phyloP scores from a whole-genome alignment of 2,329 filamentous ascomycete species.

The Aspergillus luchuensis region DNA sequence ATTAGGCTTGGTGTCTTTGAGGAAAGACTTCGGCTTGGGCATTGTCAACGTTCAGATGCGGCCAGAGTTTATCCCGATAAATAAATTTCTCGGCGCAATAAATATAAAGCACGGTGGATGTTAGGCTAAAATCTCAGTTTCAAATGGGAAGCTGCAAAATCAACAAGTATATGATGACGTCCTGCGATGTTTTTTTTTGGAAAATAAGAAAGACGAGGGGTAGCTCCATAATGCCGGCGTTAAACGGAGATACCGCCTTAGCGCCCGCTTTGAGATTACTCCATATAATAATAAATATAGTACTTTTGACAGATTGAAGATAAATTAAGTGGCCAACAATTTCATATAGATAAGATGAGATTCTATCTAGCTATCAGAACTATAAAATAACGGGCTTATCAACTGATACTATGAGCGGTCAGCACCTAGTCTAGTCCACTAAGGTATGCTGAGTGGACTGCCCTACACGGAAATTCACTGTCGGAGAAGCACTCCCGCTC shows the following conservation, averaged over 20 bases:
- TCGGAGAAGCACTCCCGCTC: not conserved
- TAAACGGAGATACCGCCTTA: not conserved
- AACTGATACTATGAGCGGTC: not conserved
- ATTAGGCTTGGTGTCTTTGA: constrained; percentile 46
- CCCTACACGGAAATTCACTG: not conserved
- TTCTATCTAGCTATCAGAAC: not conserved
- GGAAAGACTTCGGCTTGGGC: constrained; percentile 43
- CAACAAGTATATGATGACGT: not conserved
- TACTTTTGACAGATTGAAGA: not conserved
- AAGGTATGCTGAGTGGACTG: not conserved
- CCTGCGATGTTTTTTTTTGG: not conserved
- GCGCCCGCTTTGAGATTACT: not conserved
- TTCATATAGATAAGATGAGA: not conserved
- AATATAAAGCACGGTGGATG: not conserved
- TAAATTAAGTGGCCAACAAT: not conserved
- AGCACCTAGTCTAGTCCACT: not conserved
- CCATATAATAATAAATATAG: not conserved
- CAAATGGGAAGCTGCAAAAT: not conserved
- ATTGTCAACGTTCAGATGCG: constrained; percentile 26
- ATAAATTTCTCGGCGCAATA: not conserved
- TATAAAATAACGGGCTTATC: no score
- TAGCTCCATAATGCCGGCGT: not conserved
- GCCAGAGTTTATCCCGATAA: not conserved
- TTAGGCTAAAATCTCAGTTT: not conserved
- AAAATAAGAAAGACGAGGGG: not conserved